Conservation (phyloP, 306 rosid species). For the Luffa acutangula region DNA sequence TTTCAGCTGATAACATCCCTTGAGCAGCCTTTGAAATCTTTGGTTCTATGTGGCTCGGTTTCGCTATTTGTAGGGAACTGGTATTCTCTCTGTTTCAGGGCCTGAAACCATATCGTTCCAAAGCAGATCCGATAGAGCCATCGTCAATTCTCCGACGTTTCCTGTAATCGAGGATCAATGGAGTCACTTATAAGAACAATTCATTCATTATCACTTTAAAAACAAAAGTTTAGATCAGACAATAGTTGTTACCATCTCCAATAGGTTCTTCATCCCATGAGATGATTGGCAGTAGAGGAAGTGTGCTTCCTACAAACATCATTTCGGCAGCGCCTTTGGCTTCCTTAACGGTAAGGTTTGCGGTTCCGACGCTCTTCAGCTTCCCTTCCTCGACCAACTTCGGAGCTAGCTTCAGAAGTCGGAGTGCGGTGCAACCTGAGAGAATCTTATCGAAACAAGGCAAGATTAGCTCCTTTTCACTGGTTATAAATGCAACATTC, state of each 20-base stretch:
- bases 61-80: conserved; percentile 32
- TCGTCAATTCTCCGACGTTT: conserved; percentile 64
- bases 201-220: background rate
- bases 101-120: conserved; percentile 85
- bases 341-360: conserved; percentile 44
- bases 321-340: conserved; percentile 62
- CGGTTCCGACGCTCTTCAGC: conserved; percentile 36
- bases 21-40: background rate
- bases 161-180: conserved; percentile 30
- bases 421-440: conserved; percentile 61
- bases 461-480: conserved; percentile 68
- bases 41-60: background rate
- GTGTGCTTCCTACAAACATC: conserved; percentile 92
- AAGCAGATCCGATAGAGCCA: conserved; percentile 61
- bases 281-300: conserved; percentile 76
- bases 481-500: conserved; percentile 74
- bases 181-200: background rate
- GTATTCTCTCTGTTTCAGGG: conserved; percentile 42
- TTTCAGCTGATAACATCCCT: background rate
- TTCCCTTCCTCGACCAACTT: conserved; percentile 53
- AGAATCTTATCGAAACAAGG: conserved; percentile 66
- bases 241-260: conserved; percentile 47
- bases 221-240: background rate
- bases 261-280: conserved; percentile 68
- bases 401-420: conserved; percentile 67